A percentile compares a stretch with the other conserved stretches of the same genome.
Evolutionary conservation across 2,329 filamentous ascomycete species (phyloP).

Genomic region (Fusarium nisikadoi): DNA sequence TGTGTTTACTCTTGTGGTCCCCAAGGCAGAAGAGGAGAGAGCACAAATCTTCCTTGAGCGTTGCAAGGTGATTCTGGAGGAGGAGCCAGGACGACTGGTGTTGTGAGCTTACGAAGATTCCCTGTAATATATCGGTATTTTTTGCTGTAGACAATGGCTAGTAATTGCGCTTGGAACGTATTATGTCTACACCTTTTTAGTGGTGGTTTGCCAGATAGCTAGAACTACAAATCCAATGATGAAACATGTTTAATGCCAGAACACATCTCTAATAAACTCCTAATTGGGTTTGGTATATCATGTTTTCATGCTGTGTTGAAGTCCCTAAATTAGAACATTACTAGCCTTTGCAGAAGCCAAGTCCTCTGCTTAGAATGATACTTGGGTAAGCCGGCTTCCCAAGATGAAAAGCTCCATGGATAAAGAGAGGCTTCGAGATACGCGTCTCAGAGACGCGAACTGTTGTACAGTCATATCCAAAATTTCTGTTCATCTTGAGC

Average conservation of each 20-base stretch:
- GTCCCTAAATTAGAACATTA: background rate
- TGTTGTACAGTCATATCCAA: background rate
- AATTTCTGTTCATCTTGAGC: background rate
- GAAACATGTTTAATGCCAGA: constrained; percentile 21
- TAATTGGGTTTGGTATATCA: background rate
- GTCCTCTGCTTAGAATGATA: background rate
- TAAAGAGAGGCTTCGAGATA: background rate
- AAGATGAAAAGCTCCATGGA: background rate
- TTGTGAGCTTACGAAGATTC: constrained; percentile 55
- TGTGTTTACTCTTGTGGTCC: constrained; percentile 83
- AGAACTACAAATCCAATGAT: constrained; percentile 23
- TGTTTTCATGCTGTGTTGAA: background rate
- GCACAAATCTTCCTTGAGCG: constrained; percentile 85
- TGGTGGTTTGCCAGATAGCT: constrained; percentile 19
- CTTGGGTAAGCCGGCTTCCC: background rate
- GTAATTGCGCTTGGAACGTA: constrained; percentile 34
- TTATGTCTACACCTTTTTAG: constrained; percentile 15
- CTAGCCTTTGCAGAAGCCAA: background rate
- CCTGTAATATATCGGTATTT: constrained; percentile 48
- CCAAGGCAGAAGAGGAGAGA: constrained; percentile 81
- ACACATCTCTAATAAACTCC: background rate
- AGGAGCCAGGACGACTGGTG: constrained; percentile 80
- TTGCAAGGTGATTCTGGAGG: constrained; percentile 84
- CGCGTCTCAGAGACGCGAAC: background rate
- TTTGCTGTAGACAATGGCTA: constrained; percentile 43